phyloP scores from a whole-genome alignment of 306 rosid species.

The Macrotyloma uniflorum region DNA sequence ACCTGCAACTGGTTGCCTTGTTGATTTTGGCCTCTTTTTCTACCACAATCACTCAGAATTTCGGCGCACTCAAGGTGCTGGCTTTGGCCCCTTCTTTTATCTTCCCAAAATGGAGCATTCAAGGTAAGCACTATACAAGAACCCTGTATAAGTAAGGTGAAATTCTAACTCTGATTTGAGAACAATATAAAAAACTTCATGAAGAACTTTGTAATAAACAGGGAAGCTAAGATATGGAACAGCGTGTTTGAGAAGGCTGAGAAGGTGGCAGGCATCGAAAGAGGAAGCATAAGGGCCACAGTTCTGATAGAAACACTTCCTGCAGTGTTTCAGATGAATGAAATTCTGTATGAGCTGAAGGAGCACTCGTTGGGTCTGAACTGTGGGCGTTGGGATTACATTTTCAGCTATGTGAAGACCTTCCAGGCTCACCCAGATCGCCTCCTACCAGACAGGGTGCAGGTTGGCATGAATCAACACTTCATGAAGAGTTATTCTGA shows the following conservation, averaged over 20 bases:
- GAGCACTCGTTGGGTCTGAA: constrained; percentile 86
- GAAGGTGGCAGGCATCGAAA: constrained; percentile 70
- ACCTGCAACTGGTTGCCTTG: constrained; percentile 85
- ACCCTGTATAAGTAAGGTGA: background rate
- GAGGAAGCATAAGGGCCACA: constrained; percentile 90
- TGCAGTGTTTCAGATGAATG: constrained; percentile 92
- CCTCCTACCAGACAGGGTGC: constrained; percentile 78
- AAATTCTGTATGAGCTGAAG: constrained; percentile 85
- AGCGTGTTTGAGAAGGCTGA: constrained; percentile 86
- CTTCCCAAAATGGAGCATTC: constrained; percentile 97
- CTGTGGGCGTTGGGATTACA: constrained; percentile 98
- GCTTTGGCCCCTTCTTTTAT: constrained; percentile 92
- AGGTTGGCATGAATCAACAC: constrained; percentile 87
- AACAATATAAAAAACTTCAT: background rate
- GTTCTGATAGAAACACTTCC: constrained; percentile 92
- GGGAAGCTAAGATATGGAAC: constrained; percentile 94
- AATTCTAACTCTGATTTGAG: background rate
- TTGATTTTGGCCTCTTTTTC: constrained; percentile 90
- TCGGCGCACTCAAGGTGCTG: constrained; percentile 69
- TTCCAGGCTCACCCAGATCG: constrained; percentile 84
- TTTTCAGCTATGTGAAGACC: constrained; percentile 93
- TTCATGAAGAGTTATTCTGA: constrained; percentile 91
- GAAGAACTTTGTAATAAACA: constrained; percentile 35
- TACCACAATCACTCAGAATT: constrained; percentile 66
- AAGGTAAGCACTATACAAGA: constrained; percentile 50